Evolutionary conservation across 768 basidiomycete genomes (phyloP).

Genomic region (Suillus plorans): DNA sequence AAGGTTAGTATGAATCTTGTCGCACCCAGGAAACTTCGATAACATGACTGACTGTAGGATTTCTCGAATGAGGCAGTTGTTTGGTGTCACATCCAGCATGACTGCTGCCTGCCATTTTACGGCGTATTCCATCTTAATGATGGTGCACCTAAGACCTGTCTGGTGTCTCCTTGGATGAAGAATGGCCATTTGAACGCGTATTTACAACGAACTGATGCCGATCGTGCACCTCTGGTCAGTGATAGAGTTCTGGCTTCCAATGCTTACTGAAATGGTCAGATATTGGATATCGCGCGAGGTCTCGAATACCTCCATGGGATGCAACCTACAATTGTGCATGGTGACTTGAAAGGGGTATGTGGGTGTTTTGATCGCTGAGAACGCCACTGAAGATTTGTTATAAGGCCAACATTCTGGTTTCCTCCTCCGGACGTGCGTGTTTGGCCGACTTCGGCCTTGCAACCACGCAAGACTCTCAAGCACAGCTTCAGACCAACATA

Average conservation of each 20-base stretch:
- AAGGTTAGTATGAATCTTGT: slow-evolving; percentile 21
- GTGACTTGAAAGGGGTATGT: slow-evolving; percentile 44
- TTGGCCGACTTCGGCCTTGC: slow-evolving; percentile 34
- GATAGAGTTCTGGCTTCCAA: background rate
- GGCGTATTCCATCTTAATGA: slow-evolving; percentile 19
- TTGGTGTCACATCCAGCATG: slow-evolving; percentile 30
- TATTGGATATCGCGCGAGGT: slow-evolving; percentile 38
- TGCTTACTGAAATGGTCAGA: slow-evolving; percentile 22
- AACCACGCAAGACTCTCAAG: slow-evolving; percentile 16
- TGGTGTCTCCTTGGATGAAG: slow-evolving; percentile 27
- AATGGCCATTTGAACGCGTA: slow-evolving; percentile 33
- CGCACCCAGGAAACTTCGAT: slow-evolving; percentile 16
- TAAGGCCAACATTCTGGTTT: slow-evolving; percentile 31
- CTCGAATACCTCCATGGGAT: slow-evolving; percentile 39
- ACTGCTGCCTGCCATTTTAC: slow-evolving; percentile 31
- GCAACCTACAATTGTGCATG: slow-evolving; percentile 41
- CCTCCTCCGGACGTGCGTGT: slow-evolving; percentile 25
- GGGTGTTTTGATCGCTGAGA: background rate
- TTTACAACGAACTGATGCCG: slow-evolving; percentile 21
- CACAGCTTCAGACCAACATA: slow-evolving; percentile 15
- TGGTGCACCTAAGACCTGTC: slow-evolving; percentile 15
- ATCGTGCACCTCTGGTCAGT: slow-evolving; percentile 34
- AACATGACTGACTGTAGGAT: slow-evolving; percentile 20
- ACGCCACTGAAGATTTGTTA: background rate
- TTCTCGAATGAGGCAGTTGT: slow-evolving; percentile 31